Evolutionary conservation across 768 basidiomycete genomes (phyloP), one percentile per base, ranked within the genome.

Genomic region (Xerocomus brunneocitrinus): DNA sequence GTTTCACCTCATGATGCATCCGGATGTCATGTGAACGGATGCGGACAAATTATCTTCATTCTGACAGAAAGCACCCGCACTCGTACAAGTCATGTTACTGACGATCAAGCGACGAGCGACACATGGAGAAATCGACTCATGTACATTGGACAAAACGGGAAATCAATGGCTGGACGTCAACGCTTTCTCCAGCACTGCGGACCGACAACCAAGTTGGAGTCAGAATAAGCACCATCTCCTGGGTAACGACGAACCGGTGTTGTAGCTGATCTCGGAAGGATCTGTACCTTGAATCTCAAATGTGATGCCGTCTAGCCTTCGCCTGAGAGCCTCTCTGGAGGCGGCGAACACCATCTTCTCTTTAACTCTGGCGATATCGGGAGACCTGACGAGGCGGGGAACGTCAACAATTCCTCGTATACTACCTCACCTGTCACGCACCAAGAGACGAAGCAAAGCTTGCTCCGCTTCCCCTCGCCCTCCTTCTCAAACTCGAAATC

Each of bases 291-390:
- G 95, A 51, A 98, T 78, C 68, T 97, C 93, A 44, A 80, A 67
- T 5, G 80, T 76, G 59, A 97, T 79, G 50, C 94, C 95, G 25
- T 80, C 81, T 28, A 98, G 79, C 31, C 79, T 66, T 50, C 79
- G 81, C 63, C 82, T 80, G 58, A 99, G 73, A 5, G 85, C 85
- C 27, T 92, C 89, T 66, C 83, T 86, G 49, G 95, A 98, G 16
- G 91, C 85, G 3, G 95, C 87, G 73, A 82, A 88, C 61, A 97
- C 62, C 94, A 98, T 98, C 85, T 95, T 98, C 67, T 82, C 77
- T 74, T 89, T 93, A 71, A 95, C 79, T 73, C 82, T 89, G 39
- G 92, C 85, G 40, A 69, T 72, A 64, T 95, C 92, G 58, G 95
- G 95, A 19, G 84, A 79, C 95, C 95, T 98, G 63, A 25, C 24